Evolutionary conservation across 306 rosid genomes (phyloP).

Genomic region (Acacia confusa): DNA sequence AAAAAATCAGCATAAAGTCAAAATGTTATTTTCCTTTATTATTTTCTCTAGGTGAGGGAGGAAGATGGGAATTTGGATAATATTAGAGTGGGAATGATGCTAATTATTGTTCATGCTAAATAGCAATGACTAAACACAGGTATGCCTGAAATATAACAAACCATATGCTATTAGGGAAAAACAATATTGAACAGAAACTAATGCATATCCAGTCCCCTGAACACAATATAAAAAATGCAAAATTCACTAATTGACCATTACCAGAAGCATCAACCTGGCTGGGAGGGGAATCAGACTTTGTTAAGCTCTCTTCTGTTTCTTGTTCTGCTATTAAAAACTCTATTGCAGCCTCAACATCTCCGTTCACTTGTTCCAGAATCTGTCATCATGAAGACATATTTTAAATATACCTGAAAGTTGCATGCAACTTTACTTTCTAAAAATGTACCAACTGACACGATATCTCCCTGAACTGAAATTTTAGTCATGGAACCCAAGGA

Average conservation of each 20-base stretch:
- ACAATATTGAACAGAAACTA: slow-evolving; percentile 18
- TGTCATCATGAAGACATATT: slow-evolving; percentile 34
- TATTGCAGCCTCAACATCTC: slow-evolving; percentile 74
- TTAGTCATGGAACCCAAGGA: slow-evolving; percentile 2
- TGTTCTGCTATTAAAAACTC: slow-evolving; percentile 80
- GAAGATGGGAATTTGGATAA: not conserved
- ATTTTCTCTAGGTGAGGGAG: not conserved
- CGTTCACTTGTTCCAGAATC: slow-evolving; percentile 68
- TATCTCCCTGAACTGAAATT: slow-evolving; percentile 19
- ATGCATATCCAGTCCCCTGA: slow-evolving; percentile 9
- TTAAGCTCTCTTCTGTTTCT: slow-evolving; percentile 52
- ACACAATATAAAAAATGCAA: slow-evolving; percentile 25
- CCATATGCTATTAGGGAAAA: not conserved
- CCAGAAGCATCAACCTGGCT: slow-evolving; percentile 47
- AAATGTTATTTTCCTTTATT: slow-evolving; percentile 6
- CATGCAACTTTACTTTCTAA: slow-evolving; percentile 22
- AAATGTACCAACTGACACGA: slow-evolving; percentile 22
- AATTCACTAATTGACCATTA: slow-evolving; percentile 44
- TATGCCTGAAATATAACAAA: not conserved
- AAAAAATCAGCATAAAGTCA: not conserved
- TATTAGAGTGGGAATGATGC: not conserved
- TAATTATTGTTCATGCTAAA: slow-evolving; percentile 3
- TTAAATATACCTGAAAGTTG: slow-evolving; percentile 21
- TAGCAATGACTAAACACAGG: slow-evolving; percentile 15
- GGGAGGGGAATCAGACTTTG: slow-evolving; percentile 44